Conservation (phyloP, 495 filamentous ascomycete species). For the Neurospora sp. region DNA sequence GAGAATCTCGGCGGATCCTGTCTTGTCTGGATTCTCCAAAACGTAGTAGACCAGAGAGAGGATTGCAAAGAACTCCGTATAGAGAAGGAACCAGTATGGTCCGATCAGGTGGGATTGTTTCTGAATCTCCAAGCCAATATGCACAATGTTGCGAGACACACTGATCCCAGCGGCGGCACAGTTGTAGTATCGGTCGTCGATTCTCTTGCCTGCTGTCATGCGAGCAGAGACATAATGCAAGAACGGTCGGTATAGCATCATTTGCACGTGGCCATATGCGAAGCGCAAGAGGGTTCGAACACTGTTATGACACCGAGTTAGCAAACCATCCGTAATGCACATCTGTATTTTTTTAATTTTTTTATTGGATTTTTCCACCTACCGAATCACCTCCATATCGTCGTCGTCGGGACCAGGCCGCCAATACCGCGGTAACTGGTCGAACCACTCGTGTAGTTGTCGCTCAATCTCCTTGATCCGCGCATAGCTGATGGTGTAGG, state of each 20-base stretch:
- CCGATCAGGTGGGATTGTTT: conserved; percentile 72
- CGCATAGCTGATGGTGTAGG: conserved; percentile 78
- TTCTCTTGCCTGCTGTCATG: conserved; percentile 48
- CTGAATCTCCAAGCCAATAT: conserved; percentile 85
- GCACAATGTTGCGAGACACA: conserved; percentile 87
- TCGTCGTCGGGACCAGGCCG: conserved; percentile 61
- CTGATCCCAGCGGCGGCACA: conserved; percentile 89
- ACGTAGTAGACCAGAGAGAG: conserved; percentile 84
- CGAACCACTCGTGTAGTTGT: conserved; percentile 77
- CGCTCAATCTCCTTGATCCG: conserved; percentile 84
- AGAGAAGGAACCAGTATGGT: conserved; percentile 94
- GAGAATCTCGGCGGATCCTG: conserved; percentile 64
- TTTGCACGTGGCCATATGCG: conserved; percentile 81
- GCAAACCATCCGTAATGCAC: neutral
- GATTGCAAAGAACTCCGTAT: conserved; percentile 91
- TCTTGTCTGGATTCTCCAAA: conserved; percentile 75
- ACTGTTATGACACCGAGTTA: conserved; percentile 30
- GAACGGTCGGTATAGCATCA: conserved; percentile 92
- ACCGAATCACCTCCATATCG: conserved; percentile 65
- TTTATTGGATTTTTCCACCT: conserved; percentile 22
- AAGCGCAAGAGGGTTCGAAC: conserved; percentile 81
- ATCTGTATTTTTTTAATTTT: neutral
- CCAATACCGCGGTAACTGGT: conserved; percentile 62
- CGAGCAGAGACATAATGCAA: conserved; percentile 82
- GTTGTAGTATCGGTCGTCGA: conserved; percentile 79